Conservation (phyloP, 345 rosid genomes). For the Populus alba region DNA sequence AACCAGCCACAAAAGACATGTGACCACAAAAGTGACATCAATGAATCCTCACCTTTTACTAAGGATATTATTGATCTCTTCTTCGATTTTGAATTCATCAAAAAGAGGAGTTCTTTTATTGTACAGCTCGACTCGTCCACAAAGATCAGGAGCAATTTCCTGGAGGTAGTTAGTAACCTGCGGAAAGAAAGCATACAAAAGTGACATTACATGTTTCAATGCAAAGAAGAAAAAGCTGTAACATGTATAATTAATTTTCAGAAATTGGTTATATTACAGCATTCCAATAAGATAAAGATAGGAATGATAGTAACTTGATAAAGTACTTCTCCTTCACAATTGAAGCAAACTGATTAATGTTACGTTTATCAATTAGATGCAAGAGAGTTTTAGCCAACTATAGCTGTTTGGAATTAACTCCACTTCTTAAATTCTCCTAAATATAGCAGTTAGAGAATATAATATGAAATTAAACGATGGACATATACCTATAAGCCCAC, state of each 20-base stretch:
- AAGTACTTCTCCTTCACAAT: neutral
- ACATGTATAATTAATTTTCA: neutral
- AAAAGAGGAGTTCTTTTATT: conserved; percentile 75
- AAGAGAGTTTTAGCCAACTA: neutral
- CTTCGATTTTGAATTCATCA: conserved; percentile 82
- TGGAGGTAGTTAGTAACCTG: conserved; percentile 96
- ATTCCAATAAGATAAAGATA: conserved; percentile 1
- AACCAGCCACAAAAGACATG: neutral
- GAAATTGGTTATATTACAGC: neutral
- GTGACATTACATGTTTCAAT: neutral
- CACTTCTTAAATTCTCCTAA: neutral
- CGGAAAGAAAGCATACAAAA: conserved; percentile 4
- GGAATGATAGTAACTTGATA: neutral
- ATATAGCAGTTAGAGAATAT: neutral
- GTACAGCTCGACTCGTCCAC: conserved; percentile 77
- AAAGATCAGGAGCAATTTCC: conserved; percentile 94
- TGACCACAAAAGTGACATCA: conserved; percentile 2
- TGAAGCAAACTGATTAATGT: neutral
- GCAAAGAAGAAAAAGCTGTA: conserved; percentile 9
- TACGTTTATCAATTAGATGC: neutral
- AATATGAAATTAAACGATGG: neutral
- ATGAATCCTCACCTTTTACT: conserved; percentile 70
- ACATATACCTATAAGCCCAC: too few species aligned
- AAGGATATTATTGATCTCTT: conserved; percentile 77
- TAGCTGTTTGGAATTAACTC: neutral